Conservation (phyloP, 257 asterid genomes). For the Salvia rosmarinus region DNA sequence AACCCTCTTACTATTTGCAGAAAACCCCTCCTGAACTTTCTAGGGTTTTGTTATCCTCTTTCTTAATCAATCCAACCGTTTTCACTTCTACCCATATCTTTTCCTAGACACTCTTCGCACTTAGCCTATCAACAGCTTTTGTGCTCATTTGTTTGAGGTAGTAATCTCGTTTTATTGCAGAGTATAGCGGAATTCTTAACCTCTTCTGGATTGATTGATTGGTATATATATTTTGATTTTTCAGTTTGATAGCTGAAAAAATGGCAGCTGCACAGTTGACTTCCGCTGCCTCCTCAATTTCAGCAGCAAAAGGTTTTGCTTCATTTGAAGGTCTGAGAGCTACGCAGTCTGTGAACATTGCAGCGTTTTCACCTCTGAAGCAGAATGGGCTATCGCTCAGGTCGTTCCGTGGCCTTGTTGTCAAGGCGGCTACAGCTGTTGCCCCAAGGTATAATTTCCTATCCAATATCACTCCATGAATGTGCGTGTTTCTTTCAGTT, state of each 20-base stretch:
- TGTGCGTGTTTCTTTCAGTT: background rate
- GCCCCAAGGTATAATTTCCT: conserved; percentile 76
- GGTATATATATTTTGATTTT: background rate
- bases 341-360: conserved; percentile 50
- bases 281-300: conserved; percentile 67
- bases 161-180: too few relatives aligned
- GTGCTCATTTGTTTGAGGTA: background rate
- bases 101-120: background rate
- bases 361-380: conserved; percentile 55
- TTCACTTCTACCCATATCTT: background rate
- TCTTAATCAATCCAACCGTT: conserved; percentile 6
- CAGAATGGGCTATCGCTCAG: conserved; percentile 42
- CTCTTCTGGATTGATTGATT: background rate
- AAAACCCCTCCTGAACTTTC: conserved; percentile 46
- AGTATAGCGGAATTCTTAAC: background rate
- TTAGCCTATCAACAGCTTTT: background rate
- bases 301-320: conserved; percentile 66
- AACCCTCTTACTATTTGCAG: conserved; percentile 44
- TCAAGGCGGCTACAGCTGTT: conserved; percentile 82
- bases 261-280: conserved; percentile 87
- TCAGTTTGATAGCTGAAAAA: conserved; percentile 37
- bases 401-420: conserved; percentile 66
- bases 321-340: conserved; percentile 82
- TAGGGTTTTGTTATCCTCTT: conserved; percentile 72
- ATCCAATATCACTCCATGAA: background rate